Evolutionary conservation across 2,329 filamentous ascomycete genomes (phyloP), one percentile per base, ranked within the genome.

Genomic region (Penicillium vulpinum): DNA sequence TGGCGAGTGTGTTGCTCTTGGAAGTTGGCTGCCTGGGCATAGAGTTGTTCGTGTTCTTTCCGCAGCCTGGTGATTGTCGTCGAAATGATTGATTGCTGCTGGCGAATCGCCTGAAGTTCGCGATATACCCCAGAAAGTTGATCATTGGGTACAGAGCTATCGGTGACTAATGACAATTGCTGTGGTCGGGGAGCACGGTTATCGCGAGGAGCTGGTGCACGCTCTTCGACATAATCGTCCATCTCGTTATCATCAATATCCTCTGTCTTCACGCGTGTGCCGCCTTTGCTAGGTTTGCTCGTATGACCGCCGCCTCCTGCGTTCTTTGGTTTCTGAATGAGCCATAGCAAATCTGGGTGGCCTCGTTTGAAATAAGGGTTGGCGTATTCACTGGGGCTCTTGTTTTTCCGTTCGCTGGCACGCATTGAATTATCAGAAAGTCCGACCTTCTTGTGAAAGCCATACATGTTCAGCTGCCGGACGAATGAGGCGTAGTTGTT

Each of bases 361-460:
- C 92, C 93, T 44, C 92, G 89, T 66, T 92, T 90, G 77, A 99
- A 99, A 77, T 92, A 99, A 10, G 91, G 91, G 73, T 99, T 97
- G 65, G 90, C 92, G 74, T 99, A 99, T 80, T 97, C 94, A 82
- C 92, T 97, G 0, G 94, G 94, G 57, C 92, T 96, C 78, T 99
- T 99, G 72, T 93, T 93, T 74, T 97, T 96, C 60, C 92, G 88
- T 77, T 97, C 94, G 71, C 92, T 97, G 6, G 95, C 92, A 64
- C 94, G 90, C 89, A 99, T 95, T 0, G 92, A 97, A 71, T 97
- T 97, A 75, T 99, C 94, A 4, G 92, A 96, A 18, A 99, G 82
- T 4, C 90, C 90, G 4, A 94, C 90, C 40, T 90, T 88, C 68
- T 86, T 86, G 67, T 86, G 83, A 57, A 85, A 86, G 2, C 83